Evolutionary conservation across 2,329 filamentous ascomycete species (phyloP), one percentile per base, ranked within the genome.

Genomic region (Tympanopsis confertula): DNA sequence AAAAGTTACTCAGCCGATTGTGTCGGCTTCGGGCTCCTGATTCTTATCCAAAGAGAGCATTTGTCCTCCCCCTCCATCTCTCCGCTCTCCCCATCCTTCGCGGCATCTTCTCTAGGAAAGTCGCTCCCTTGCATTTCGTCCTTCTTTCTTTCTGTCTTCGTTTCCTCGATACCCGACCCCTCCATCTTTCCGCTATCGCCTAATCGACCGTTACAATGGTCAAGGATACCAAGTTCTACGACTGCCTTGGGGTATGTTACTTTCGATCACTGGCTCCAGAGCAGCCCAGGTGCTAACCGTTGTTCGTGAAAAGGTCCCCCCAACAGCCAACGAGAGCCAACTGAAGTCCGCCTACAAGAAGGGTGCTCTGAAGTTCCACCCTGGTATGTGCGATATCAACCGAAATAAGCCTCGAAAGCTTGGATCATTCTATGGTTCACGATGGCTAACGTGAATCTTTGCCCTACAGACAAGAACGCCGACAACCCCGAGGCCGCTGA

Each of bases 401-500:
- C 15, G n/a, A 20, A 12, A 20, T 14, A 19, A 35, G 15, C 19
- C 5, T 13, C n/a, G n/a, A n/a, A 26, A n/a, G 20, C 24, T 35
- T 14, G 5, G 5, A 14, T 28, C 2, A n/a, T 4, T 12, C 13
- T 19, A 32, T 41, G 29, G 26, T n/a, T 26, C n/a, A 10, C n/a
- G 10, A 28, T 10, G 10, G 24, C 10, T 28, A 28, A 10, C 24
- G 10, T 10, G 10, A n/a, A 28, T 28, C 10, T n/a, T 10, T 28
- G 24, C 7, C 17, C 10, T 33, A n/a, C 49, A 93, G 89, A 98
- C 65, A 98, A 98, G 74, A 96, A 98, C 63, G 78, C 82, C 46
- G 78, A 91, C 68, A 93, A 93, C 68, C 87, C 88, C 29, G 83
- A 80, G 19, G 88, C 91, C 37, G 87, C 89, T 50, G 87, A 94